Evolutionary conservation across 176 grass and related monocot species (phyloP).

Genomic region (Aegilops longissima): DNA sequence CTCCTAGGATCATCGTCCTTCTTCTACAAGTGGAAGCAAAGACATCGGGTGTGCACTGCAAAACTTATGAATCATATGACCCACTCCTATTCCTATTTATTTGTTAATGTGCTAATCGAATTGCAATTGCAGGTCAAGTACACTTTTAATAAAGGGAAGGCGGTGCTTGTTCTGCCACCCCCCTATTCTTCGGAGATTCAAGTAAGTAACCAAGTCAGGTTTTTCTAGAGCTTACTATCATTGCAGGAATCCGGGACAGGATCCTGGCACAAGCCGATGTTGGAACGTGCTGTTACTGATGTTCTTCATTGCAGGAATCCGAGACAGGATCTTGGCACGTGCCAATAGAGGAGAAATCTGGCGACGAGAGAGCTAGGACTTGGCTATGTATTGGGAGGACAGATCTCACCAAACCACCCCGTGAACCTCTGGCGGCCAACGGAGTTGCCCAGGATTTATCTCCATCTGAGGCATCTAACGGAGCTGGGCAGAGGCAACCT

Average conservation of each 20-base stretch:
- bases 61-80: not conserved
- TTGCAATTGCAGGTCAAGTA: conserved; percentile 66
- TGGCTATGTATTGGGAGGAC: conserved; percentile 85
- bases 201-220: conserved; percentile 17
- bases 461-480: not conserved
- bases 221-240: not conserved
- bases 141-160: conserved; percentile 76
- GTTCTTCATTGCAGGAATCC: conserved; percentile 51
- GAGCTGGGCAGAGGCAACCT: not conserved
- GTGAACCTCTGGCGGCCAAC: conserved; percentile 1
- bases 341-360: conserved; percentile 63
- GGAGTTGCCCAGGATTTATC: not conserved
- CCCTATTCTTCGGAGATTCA: conserved; percentile 87
- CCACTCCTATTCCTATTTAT: conserved; percentile 4
- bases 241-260: conserved; percentile 61
- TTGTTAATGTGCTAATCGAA: not conserved
- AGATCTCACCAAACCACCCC: not conserved
- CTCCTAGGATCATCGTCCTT: conserved; percentile 74
- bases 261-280: conserved; percentile 72
- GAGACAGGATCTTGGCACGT: conserved; percentile 83
- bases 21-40: conserved; percentile 84
- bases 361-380: conserved; percentile 55
- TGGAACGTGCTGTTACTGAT: not conserved
- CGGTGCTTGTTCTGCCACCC: conserved; percentile 66
- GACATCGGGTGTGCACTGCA: conserved; percentile 56